These are phyloP conservation scores for Talaromyces proteolyticus DNA, from an alignment of 495 filamentous ascomycete species.

Conservation along the genomic window DNA sequence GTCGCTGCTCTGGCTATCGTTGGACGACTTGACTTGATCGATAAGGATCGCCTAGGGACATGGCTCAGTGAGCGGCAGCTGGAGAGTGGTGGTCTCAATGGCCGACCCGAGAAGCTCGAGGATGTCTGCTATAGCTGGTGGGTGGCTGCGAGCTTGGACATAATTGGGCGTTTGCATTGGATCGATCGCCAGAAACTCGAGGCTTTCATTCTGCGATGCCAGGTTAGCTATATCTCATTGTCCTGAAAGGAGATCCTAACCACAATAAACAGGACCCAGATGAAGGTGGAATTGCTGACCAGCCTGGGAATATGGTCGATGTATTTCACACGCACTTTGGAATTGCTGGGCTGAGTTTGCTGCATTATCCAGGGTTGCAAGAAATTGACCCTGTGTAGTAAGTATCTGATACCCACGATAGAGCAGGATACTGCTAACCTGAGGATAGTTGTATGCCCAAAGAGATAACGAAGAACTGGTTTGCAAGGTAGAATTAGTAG, in stretches of 20 bases:
- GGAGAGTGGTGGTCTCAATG: constrained; percentile 83
- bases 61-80: constrained; percentile 95
- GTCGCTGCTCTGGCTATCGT: constrained; percentile 84
- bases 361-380: constrained; percentile 66
- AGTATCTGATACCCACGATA: constrained; percentile 20
- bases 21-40: constrained; percentile 72
- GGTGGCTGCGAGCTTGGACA: constrained; percentile 83
- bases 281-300: constrained; percentile 78
- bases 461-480: constrained; percentile 52
- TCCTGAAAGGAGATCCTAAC: too few relatives aligned
- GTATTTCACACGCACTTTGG: constrained; percentile 95
- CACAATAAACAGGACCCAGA: constrained; percentile 73
- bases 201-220: constrained; percentile 76
- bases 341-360: constrained; percentile 78
- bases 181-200: constrained; percentile 75
- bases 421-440: constrained; percentile 2
- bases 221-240: constrained; percentile 49
- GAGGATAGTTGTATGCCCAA: constrained; percentile 67
- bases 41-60: constrained; percentile 70
- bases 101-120: constrained; percentile 89
- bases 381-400: constrained; percentile 87
- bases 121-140: constrained; percentile 99
- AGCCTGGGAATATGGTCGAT: constrained; percentile 92
- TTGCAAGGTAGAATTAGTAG: constrained; percentile 21
- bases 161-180: constrained; percentile 87